A percentile compares a stretch with the other conserved stretches of the same genome.
phyloP scores from a whole-genome alignment of 2,329 filamentous ascomycete species.

The Xylariaceae sp. region DNA sequence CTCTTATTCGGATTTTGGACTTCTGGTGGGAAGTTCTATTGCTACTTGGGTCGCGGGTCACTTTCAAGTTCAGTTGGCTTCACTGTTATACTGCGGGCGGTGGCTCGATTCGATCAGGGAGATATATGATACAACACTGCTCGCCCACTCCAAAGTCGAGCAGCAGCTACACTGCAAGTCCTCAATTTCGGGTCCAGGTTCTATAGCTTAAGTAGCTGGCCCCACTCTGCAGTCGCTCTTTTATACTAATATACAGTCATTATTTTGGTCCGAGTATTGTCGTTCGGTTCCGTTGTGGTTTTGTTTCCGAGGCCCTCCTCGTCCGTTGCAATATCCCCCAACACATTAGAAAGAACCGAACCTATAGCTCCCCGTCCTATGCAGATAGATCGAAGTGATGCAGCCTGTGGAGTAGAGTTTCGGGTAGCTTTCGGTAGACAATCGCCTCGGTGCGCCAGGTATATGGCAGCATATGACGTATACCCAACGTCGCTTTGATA shows the following conservation, averaged over 20 bases:
- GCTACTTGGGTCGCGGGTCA: too few species aligned
- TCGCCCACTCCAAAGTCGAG: too few species aligned
- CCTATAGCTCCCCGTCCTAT: conserved; percentile 8
- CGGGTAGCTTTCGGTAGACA: neutral
- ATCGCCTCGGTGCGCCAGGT: neutral
- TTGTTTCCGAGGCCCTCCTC: neutral
- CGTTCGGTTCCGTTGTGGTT: conserved; percentile 7
- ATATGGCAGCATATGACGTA: neutral
- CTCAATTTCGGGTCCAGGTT: too few species aligned
- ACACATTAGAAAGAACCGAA: conserved; percentile 12
- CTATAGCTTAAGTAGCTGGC: neutral
- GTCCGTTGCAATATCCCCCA: conserved; percentile 1
- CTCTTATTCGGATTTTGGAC: too few species aligned
- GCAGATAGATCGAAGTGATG: conserved; percentile 6
- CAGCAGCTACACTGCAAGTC: too few species aligned
- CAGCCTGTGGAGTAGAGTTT: conserved; percentile 17
- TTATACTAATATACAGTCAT: conserved; percentile 28
- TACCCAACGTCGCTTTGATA: conserved; percentile 7
- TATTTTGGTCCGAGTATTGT: conserved; percentile 16
- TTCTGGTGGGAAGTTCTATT: too few species aligned
- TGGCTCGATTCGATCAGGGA: too few species aligned
- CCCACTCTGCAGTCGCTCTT: conserved; percentile 13
- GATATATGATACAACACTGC: too few species aligned
- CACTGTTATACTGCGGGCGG: too few species aligned
- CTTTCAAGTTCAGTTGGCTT: too few species aligned